phyloP scores from a whole-genome alignment of 2,329 filamentous ascomycete species.

The Paramyrothecium roridum region DNA sequence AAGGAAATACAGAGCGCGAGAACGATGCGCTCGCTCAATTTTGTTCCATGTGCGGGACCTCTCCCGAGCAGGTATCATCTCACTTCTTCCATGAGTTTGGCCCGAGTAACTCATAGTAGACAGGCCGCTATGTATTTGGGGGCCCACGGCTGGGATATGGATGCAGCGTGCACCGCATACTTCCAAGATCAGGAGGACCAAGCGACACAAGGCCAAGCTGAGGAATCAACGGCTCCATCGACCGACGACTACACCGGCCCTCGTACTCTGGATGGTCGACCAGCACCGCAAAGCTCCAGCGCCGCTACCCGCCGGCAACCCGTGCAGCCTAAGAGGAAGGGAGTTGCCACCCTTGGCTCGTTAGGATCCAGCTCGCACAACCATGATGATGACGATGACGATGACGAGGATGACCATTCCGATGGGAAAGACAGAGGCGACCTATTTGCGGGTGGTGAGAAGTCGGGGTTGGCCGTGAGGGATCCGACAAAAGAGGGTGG shows the following conservation, averaged over 20 bases:
- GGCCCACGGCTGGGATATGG: slow-evolving; percentile 64
- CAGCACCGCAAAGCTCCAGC: slow-evolving; percentile 37
- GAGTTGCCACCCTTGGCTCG: slow-evolving; percentile 59
- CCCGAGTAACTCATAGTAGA: not conserved
- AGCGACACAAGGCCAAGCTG: slow-evolving; percentile 37
- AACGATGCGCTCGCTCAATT: slow-evolving; percentile 12
- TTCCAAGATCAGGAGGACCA: slow-evolving; percentile 55
- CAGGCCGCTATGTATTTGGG: slow-evolving; percentile 67
- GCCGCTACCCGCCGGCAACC: not conserved
- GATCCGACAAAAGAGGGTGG: slow-evolving; percentile 52
- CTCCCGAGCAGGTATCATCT: slow-evolving; percentile 19
- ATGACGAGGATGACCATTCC: slow-evolving; percentile 51
- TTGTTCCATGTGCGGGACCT: slow-evolving; percentile 19
- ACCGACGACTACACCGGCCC: slow-evolving; percentile 54
- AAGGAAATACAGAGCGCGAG: not conserved
- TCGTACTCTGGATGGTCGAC: slow-evolving; percentile 60
- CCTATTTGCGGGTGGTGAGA: slow-evolving; percentile 81
- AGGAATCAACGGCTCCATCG: slow-evolving; percentile 32
- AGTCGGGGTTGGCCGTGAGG: slow-evolving; percentile 70
- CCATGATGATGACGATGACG: slow-evolving; percentile 57
- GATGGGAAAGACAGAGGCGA: slow-evolving; percentile 61
- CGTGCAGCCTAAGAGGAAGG: slow-evolving; percentile 50
- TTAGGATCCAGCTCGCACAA: slow-evolving; percentile 48
- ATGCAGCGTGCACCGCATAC: slow-evolving; percentile 59
- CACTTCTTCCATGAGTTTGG: not conserved